Percentiles rank a stretch among this genome's conserved stretches.
Conservation (phyloP, 1,284 basidiomycete species). For the Cutaneotrichosporon cutaneum region DNA sequence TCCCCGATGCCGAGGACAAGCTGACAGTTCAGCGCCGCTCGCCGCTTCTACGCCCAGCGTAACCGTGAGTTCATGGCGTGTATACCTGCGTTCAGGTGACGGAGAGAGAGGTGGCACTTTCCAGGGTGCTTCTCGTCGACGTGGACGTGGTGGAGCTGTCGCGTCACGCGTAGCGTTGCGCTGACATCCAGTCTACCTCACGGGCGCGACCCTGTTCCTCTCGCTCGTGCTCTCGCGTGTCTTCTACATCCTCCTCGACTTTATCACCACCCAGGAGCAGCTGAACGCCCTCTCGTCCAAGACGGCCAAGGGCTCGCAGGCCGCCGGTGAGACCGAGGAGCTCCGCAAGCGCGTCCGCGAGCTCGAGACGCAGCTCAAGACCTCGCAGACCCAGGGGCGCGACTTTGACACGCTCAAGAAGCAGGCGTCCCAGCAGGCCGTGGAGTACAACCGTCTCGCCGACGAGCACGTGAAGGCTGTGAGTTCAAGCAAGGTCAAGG, state of each 20-base stretch:
- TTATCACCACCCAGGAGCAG: constrained; percentile 85
- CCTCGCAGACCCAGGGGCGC: constrained; percentile 55
- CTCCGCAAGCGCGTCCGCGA: constrained; percentile 64
- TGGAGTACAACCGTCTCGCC: constrained; percentile 76
- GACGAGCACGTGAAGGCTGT: constrained; percentile 68
- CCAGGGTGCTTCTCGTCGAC: neutral
- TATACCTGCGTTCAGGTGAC: neutral
- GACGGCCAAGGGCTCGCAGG: constrained; percentile 54
- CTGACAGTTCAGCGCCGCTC: constrained; percentile 59
- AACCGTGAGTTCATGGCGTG: constrained; percentile 49
- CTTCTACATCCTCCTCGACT: constrained; percentile 86
- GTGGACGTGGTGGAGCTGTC: neutral
- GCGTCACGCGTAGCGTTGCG: neutral
- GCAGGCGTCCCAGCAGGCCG: constrained; percentile 71
- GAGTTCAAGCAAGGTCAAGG: constrained; percentile 24
- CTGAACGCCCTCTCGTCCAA: constrained; percentile 76
- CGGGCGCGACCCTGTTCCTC: constrained; percentile 89
- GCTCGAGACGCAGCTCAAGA: constrained; percentile 62
- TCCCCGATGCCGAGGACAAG: neutral
- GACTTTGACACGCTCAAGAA: constrained; percentile 80
- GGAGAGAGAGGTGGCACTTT: constrained; percentile 4
- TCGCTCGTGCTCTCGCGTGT: constrained; percentile 88
- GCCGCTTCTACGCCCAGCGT: constrained; percentile 82
- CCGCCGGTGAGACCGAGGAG: constrained; percentile 53
- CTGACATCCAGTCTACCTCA: constrained; percentile 69